Percentiles rank a stretch among this genome's conserved stretches.
These are phyloP conservation scores for Scortechinia acanthostroma DNA, from an alignment of 2,329 filamentous ascomycete species.

Conservation along the genomic window DNA sequence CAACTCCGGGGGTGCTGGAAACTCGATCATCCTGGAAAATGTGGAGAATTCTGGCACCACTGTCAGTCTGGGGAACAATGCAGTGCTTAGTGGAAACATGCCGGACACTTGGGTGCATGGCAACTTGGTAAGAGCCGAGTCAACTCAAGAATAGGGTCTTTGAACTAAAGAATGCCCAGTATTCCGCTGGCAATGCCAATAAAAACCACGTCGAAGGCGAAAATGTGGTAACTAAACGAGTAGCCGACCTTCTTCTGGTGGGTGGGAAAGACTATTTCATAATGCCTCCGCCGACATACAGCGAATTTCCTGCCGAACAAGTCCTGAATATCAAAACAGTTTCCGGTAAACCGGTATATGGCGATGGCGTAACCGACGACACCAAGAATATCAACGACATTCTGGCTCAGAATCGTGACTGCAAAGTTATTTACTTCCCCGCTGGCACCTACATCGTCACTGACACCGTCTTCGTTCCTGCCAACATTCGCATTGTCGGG, in stretches of 20 bases:
- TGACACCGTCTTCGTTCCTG: neutral
- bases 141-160: constrained; percentile 11
- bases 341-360: constrained; percentile 23
- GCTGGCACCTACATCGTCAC: neutral
- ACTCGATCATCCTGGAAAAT: neutral
- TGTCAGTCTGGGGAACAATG: constrained; percentile 13
- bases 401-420: constrained; percentile 12
- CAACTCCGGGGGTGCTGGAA: neutral
- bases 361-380: constrained; percentile 28
- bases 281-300: constrained; percentile 29
- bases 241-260: constrained; percentile 17
- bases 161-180: too few relatives aligned
- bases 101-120: constrained; percentile 19
- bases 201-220: constrained; percentile 14
- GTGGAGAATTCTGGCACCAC: constrained; percentile 9
- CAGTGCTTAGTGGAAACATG: constrained; percentile 10
- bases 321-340: constrained; percentile 37
- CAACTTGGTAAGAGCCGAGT: constrained; percentile 16
- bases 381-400: constrained; percentile 18
- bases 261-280: constrained; percentile 27
- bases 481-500: neutral
- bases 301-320: constrained; percentile 25
- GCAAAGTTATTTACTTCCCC: neutral
- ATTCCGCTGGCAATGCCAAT: constrained; percentile 1
- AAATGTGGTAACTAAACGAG: constrained; percentile 18